A percentile compares a stretch with the other conserved stretches of the same genome.
Conservation (phyloP, 1,139 yeast species). For the Geotrichum fermentans region DNA sequence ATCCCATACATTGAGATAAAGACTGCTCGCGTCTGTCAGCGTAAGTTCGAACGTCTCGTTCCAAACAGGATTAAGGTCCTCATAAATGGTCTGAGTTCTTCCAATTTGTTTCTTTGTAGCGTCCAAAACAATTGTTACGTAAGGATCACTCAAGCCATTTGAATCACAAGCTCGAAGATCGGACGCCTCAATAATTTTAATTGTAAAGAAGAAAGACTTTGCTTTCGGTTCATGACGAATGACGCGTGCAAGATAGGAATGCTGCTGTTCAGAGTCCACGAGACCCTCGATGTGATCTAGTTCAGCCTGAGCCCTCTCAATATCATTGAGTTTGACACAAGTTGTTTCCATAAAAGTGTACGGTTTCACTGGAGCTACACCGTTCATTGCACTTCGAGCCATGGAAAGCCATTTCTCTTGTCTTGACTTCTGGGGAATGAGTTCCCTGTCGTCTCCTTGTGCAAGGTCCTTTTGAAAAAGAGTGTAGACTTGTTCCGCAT, state of each 20-base stretch:
- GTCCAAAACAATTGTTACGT: slow-evolving; percentile 64
- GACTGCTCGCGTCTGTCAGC: slow-evolving; percentile 34
- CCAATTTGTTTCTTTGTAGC: slow-evolving; percentile 56
- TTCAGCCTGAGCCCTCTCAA: slow-evolving; percentile 57
- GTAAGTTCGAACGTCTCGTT: slow-evolving; percentile 70
- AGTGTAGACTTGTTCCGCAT: slow-evolving; percentile 47
- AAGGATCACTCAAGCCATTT: slow-evolving; percentile 58
- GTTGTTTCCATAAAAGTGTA: slow-evolving; percentile 59
- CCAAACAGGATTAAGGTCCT: slow-evolving; percentile 74
- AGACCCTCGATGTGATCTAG: slow-evolving; percentile 57
- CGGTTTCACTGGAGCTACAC: slow-evolving; percentile 45
- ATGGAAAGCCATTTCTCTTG: slow-evolving; percentile 40
- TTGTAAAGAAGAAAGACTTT: slow-evolving; percentile 55
- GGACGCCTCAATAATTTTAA: slow-evolving; percentile 66
- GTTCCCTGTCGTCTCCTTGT: slow-evolving; percentile 33
- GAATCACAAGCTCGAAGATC: slow-evolving; percentile 53
- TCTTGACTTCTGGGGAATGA: slow-evolving; percentile 33
- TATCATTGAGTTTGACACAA: slow-evolving; percentile 70
- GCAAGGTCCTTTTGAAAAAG: slow-evolving; percentile 47
- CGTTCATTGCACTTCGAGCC: slow-evolving; percentile 44
- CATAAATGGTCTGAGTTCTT: slow-evolving; percentile 61
- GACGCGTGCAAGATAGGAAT: slow-evolving; percentile 42
- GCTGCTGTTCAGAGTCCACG: slow-evolving; percentile 58
- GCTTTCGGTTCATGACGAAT: slow-evolving; percentile 36
- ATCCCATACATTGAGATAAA: slow-evolving; percentile 73